Evolutionary conservation across 768 basidiomycete species (phyloP), one percentile per base, ranked within the genome.

Genomic region (Cyclocybe cylindracea): DNA sequence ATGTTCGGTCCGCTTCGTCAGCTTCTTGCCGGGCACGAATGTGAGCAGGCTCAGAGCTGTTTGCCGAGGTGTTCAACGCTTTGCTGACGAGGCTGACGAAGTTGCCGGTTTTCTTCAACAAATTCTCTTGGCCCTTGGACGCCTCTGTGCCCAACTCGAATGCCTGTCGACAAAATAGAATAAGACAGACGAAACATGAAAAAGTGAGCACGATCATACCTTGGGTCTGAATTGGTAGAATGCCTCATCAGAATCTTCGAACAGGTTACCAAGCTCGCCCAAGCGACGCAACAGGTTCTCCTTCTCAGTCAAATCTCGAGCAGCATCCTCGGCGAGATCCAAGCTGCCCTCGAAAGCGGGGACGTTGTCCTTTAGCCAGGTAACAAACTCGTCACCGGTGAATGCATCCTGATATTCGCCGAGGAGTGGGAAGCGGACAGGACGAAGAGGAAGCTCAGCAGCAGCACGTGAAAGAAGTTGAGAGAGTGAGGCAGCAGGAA

Each of bases 321-420:
- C 85, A 31, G 85, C 85, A 53, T 91, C 85, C 57, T 91, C 90
- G 2, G 91, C 91, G 40, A 81, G 76, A 52, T 94, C 92, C 49
- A 90, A 70, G 65, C 78, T 87, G 14, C 87, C 89, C 13, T 80
- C 86, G 55, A 96, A 87, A 7, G 82, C 90, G 54, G 83, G 81
- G 2, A 95, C 85, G 56, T 89, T 86, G 51, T 79, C 81, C 51
- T 84, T 83, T 50, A 97, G 68, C 93, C 93, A 97, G 4, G 80
- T 77, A 7, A 87, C 89, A 56, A 97, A 87, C 57, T 96, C 94
- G 38, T 93, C 92, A 29, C 94, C 94, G 11, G 84, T 85, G 69
- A 96, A 95, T 52, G 88, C 87, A 51, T 91, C 87, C 29, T 85
- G 77, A 56, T 94, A 94, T 72, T 93, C 90, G 41, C 91, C 91